Conservation (phyloP, 495 filamentous ascomycete genomes). For the Cryomyces minteri region DNA sequence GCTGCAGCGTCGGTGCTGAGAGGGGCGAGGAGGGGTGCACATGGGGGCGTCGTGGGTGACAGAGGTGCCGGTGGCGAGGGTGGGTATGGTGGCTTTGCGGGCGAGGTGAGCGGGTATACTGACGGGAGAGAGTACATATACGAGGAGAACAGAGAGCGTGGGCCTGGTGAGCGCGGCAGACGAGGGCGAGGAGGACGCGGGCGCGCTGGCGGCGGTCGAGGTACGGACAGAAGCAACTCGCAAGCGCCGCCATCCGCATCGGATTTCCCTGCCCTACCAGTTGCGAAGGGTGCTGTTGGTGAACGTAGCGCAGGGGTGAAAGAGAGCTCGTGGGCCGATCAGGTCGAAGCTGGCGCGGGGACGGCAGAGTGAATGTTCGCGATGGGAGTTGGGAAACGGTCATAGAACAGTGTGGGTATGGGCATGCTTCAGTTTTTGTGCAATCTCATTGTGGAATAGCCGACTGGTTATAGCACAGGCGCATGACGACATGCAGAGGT, state of each 20-base stretch:
- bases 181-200: neutral
- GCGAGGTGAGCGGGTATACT: slow-evolving; percentile 5
- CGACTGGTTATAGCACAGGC: no score
- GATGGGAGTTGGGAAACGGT: no score
- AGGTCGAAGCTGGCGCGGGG: slow-evolving; percentile 4
- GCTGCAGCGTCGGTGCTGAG: slow-evolving; percentile 23
- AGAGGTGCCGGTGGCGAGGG: neutral
- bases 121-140: slow-evolving; percentile 10
- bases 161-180: neutral
- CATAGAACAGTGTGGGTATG: no score
- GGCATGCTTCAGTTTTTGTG: no score
- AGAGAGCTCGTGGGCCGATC: slow-evolving; percentile 9
- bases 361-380: no score
- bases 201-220: neutral
- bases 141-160: neutral
- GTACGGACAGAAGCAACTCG: neutral
- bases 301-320: neutral
- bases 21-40: slow-evolving; percentile 34
- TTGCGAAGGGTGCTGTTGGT: neutral
- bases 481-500: no score
- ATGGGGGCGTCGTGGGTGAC: slow-evolving; percentile 31
- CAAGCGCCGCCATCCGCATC: slow-evolving; percentile 1
- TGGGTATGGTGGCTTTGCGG: neutral
- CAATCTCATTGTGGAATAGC: no score
- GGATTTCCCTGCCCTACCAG: slow-evolving; percentile 9